A percentile compares a stretch with the other conserved stretches of the same genome.
These are phyloP conservation scores for Jamesozyma rosinii DNA, from an alignment of 805 yeast species.

Conservation along the genomic window DNA sequence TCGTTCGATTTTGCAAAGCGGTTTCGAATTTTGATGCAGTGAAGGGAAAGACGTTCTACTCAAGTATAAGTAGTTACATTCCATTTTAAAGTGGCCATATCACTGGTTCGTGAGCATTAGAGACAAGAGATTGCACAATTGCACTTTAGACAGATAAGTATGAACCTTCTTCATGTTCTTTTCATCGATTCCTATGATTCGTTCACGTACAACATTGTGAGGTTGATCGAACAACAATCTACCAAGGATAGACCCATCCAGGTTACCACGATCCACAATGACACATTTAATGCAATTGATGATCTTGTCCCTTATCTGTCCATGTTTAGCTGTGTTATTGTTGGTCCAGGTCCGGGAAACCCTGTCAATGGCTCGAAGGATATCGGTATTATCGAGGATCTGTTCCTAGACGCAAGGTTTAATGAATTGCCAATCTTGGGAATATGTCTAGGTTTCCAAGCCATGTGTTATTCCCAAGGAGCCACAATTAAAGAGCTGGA, in stretches of 20 bases:
- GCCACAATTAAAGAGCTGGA: conserved; percentile 43
- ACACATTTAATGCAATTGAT: conserved; percentile 25
- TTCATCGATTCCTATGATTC: conserved; percentile 89
- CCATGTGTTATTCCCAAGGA: conserved; percentile 58
- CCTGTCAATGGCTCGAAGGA: conserved; percentile 51
- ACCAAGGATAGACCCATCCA: conserved; percentile 12
- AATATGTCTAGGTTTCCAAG: conserved; percentile 88
- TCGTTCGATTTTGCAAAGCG: too few relatives aligned
- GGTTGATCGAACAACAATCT: conserved; percentile 44
- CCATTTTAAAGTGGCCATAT: too few relatives aligned
- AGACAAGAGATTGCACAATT: too few relatives aligned
- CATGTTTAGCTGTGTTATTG: conserved; percentile 61
- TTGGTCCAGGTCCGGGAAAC: conserved; percentile 98
- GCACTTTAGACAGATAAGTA: too few relatives aligned
- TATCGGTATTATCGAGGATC: conserved; percentile 57
- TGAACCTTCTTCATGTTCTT: conserved; percentile 18
- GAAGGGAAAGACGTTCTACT: too few relatives aligned
- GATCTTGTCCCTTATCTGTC: conserved; percentile 38
- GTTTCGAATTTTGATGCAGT: too few relatives aligned
- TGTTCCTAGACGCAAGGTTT: conserved; percentile 35
- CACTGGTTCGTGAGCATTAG: too few relatives aligned
- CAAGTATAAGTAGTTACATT: too few relatives aligned
- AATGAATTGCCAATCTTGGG: conserved; percentile 64
- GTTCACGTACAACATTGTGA: conserved; percentile 73
- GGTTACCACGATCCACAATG: conserved; percentile 33